Base-by-base conservation (phyloP, 805 yeast genomes). In the Middelhovenomyces tepae region DNA sequence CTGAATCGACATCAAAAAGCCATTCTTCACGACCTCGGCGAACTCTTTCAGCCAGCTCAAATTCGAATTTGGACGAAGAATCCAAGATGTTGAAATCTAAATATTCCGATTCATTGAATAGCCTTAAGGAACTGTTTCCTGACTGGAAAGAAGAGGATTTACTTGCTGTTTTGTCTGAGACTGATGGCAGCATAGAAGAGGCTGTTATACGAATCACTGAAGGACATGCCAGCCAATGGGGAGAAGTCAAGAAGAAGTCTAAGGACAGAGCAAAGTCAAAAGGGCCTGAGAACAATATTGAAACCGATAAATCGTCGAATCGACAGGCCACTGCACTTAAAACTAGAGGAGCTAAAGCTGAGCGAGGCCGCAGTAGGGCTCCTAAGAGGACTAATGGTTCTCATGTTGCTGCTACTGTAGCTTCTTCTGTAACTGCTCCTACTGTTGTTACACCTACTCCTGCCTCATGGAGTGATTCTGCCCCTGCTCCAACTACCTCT, bases 61-160 rank as follows among this genome's bases (percentile, higher is more conserved):
- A 18, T 20, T 21, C 28, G 34, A 37, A 32, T 19, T 36, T 44
- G 27, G 56, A 49, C 50, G 48, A 47, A 31, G 39, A 53, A 35
- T 35, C 49, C 44, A 31, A 38, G 51, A 57, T 50, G 32, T 41
- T 61, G 31, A 62, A 57, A 43, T 44, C 50, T 33, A 43, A 46
- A 37, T 47, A 47, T 35, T 30, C 43, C 21, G 21, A 43, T 22
- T 42, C 70, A 54, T 64, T 73, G 38, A 59, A 59, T 34, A 73
- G 81, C 22, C 71, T 89, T 47, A 58, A 68, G 32, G 97, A 89
- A 60, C 68, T 91, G 65, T 87, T 91, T 64, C 94, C 96, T 27
- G 95, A 83, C 54, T 91, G 98, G 98, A 71, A 82, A 30, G 66
- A 70, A 35, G 94, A 82, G 18, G 98, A 91, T 54, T 73, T 91